Evolutionary conservation across 148 eudicot genomes (phyloP), one percentile per base, ranked within the genome.

Genomic region (Camellia sinensis): DNA sequence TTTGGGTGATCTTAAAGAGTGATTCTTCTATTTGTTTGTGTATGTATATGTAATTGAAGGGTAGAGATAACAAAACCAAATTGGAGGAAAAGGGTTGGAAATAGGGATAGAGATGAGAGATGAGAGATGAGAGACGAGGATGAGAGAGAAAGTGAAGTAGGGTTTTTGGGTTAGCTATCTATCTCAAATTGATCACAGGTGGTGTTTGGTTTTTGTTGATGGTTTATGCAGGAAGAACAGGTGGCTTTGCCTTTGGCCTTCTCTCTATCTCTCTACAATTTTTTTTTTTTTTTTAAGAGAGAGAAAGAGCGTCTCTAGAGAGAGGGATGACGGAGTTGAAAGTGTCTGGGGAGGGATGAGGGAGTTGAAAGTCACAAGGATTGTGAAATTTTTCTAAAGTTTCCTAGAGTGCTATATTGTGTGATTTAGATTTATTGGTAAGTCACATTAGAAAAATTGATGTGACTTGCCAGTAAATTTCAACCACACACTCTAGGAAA

Each of bases 31-130:
- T 10, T 0, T 7, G 52, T 48, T 7, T 77, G 8, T 7, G 14
- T 52, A 4, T 3, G 8, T 50, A 6, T 45, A 29, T 21, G 69
- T 37, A 54, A 13, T 53, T n/a, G 3, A 56, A 73, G 81, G 64
- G 46, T 70, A 70, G 63, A 72, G 60, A 77, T 70, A 80, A 67
- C 37, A 29, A 72, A 84, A 82, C 82, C 85, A 87, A 89, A 81
- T 81, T 79, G 62, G 17, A 46, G 37, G 15, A 46, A n/a, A 70
- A 45, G 9, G 15, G 56, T 46, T 12, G 43, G 73, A 77, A 21
- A 74, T 68, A 9, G 60, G 19, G 46, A 11, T n/a, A 40, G 72
- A 67, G 77, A 50, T 46, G 61, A 82, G 78, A 29, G 37, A 29
- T 29, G 29, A n/a, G n/a, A n/a, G n/a, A n/a, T n/a, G n/a, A 29